phyloP scores from a whole-genome alignment of 192 early-diverging fungal species.

The Martensiomyces pterosporus region DNA sequence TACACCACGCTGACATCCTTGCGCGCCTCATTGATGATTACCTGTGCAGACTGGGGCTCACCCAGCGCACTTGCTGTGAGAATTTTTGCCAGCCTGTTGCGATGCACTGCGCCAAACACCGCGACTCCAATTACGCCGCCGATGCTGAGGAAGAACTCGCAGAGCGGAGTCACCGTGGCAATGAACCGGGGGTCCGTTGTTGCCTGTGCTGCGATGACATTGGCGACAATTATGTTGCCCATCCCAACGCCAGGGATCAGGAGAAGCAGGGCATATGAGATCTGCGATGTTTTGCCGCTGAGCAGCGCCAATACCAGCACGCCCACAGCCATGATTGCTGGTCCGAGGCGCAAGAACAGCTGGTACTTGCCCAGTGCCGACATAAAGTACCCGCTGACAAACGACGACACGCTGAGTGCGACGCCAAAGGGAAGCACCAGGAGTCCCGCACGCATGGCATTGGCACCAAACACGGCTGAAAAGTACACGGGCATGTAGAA shows the following conservation, averaged over 20 bases:
- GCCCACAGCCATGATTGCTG: constrained; percentile 60
- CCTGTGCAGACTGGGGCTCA: constrained; percentile 31
- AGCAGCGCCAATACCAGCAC: constrained; percentile 57
- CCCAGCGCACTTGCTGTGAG: constrained; percentile 15
- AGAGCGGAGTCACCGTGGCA: constrained; percentile 63
- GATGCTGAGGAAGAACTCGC: constrained; percentile 65
- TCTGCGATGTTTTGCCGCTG: constrained; percentile 41
- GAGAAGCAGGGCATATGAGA: constrained; percentile 56
- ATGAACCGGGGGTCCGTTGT: constrained; percentile 57
- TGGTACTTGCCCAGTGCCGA: constrained; percentile 57
- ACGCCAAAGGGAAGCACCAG: constrained; percentile 73
- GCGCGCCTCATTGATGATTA: constrained; percentile 50
- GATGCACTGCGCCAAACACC: constrained; percentile 57
- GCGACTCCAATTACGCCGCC: constrained; percentile 65
- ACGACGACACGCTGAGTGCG: constrained; percentile 61
- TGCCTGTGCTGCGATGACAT: constrained; percentile 69
- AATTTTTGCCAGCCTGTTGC: constrained; percentile 54
- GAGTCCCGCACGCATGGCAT: constrained; percentile 75
- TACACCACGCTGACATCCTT: constrained; percentile 45
- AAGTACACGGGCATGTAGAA: constrained; percentile 69
- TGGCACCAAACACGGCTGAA: constrained; percentile 66
- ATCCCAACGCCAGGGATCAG: constrained; percentile 70
- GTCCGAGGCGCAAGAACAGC: constrained; percentile 63
- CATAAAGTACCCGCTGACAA: constrained; percentile 65
- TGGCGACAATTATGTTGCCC: constrained; percentile 70